Conservation (phyloP, 2,329 filamentous ascomycete genomes). For the Penicillium sclerotiorum region DNA sequence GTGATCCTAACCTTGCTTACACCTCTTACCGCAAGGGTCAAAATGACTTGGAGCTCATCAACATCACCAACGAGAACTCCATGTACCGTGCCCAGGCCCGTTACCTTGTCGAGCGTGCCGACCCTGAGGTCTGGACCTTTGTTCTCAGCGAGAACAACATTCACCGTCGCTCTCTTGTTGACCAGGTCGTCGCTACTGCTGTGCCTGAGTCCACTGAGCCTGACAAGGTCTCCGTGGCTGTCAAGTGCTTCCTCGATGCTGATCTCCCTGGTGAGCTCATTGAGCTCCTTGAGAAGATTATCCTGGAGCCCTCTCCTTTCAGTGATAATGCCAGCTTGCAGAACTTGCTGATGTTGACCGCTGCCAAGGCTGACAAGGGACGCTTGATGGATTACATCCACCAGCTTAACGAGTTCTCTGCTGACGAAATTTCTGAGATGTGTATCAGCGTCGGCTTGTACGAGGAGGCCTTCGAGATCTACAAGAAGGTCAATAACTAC, state of each 20-base stretch:
- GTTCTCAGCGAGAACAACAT: conserved; percentile 95
- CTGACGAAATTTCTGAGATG: conserved; percentile 88
- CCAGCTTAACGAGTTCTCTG: conserved; percentile 82
- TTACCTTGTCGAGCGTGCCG: conserved; percentile 88
- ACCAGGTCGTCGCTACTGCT: conserved; percentile 94
- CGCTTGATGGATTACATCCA: conserved; percentile 97
- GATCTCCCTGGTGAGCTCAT: conserved; percentile 94
- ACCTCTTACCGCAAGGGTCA: conserved; percentile 96
- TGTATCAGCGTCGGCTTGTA: conserved; percentile 94
- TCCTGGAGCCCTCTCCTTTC: conserved; percentile 98
- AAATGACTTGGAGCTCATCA: conserved; percentile 95
- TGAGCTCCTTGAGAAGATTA: conserved; percentile 97
- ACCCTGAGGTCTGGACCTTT: conserved; percentile 89
- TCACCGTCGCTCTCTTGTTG: conserved; percentile 87
- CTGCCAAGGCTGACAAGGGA: conserved; percentile 92
- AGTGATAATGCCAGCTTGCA: conserved; percentile 96
- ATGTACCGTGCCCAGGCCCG: conserved; percentile 99
- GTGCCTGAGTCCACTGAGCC: conserved; percentile 92
- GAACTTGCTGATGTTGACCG: conserved; percentile 94
- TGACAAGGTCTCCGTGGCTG: conserved; percentile 90
- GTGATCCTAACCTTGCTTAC: conserved; percentile 91
- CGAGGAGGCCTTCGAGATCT: conserved; percentile 97
- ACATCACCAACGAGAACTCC: conserved; percentile 98
- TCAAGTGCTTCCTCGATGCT: conserved; percentile 86
- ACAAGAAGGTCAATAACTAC: conserved; percentile 96